Conservation (phyloP, 106 monocot genomes). For the Dioscorea dumetorum region DNA sequence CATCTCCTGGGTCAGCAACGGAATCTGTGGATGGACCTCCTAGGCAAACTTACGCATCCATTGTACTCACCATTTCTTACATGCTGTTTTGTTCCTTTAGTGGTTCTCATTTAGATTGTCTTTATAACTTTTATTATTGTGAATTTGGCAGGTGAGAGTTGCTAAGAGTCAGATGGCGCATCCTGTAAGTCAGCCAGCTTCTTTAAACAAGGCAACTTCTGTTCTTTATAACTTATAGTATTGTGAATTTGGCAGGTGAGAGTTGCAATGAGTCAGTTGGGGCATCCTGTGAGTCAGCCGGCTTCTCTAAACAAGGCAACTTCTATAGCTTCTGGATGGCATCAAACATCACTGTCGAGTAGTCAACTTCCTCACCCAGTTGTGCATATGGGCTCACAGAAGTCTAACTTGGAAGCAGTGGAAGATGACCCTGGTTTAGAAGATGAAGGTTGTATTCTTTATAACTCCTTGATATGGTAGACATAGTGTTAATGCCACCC, state of each 20-base stretch:
- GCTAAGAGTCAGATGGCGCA: constrained; percentile 34
- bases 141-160: constrained; percentile 39
- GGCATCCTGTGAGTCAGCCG: constrained; percentile 9
- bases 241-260: constrained; percentile 39
- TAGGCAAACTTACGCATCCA: constrained; percentile 88
- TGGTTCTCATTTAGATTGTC: no score
- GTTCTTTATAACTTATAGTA: neutral
- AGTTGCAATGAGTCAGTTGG: constrained; percentile 34
- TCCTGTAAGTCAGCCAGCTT: constrained; percentile 11
- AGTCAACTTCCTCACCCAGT: constrained; percentile 19
- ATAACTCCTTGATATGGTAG: no score
- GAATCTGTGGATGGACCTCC: constrained; percentile 35
- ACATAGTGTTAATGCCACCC: neutral
- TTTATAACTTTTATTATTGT: no score
- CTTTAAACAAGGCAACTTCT: constrained; percentile 17
- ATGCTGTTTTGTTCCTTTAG: neutral
- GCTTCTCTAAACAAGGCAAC: constrained; percentile 18
- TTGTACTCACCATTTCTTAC: constrained; percentile 29
- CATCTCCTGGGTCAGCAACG: constrained; percentile 13
- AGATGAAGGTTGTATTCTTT: constrained; percentile 57
- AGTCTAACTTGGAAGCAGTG: constrained; percentile 20
- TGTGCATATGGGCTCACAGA: constrained; percentile 25
- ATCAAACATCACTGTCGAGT: constrained; percentile 7
- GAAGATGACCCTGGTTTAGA: constrained; percentile 37
- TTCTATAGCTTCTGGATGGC: constrained; percentile 34